A percentile compares a stretch with the other conserved stretches of the same genome.
Conservation (phyloP, 2,329 filamentous ascomycete species). For the Camillea tinctor region DNA sequence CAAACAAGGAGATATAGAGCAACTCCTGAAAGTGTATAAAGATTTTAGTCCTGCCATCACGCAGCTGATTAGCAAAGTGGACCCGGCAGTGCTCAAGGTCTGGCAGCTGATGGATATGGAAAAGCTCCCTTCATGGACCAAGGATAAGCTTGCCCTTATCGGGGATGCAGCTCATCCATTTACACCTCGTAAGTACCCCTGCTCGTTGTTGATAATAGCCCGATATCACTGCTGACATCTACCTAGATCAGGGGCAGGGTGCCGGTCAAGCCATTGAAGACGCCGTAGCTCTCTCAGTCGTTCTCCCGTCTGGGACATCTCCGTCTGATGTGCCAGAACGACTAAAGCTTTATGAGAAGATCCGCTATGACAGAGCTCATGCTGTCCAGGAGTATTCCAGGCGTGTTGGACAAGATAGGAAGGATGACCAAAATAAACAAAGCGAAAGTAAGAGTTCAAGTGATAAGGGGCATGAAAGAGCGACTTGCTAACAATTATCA, state of each 20-base stretch:
- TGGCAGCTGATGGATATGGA: slow-evolving; percentile 65
- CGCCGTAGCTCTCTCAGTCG: slow-evolving; percentile 54
- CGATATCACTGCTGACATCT: slow-evolving; percentile 7
- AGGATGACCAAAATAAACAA: slow-evolving; percentile 26
- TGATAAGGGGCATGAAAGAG: background rate
- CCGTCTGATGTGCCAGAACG: slow-evolving; percentile 50
- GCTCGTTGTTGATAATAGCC: background rate
- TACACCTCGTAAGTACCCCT: slow-evolving; percentile 49
- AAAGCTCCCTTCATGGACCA: slow-evolving; percentile 53
- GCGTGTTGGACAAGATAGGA: slow-evolving; percentile 47
- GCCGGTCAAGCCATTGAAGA: slow-evolving; percentile 67
- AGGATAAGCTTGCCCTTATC: slow-evolving; percentile 53
- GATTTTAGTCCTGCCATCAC: slow-evolving; percentile 43
- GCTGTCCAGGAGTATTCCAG: slow-evolving; percentile 58
- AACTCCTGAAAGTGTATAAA: slow-evolving; percentile 39
- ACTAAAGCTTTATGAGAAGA: slow-evolving; percentile 57
- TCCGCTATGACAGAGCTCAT: slow-evolving; percentile 56
- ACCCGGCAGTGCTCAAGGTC: slow-evolving; percentile 47
- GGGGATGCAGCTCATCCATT: slow-evolving; percentile 71
- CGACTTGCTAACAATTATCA: background rate
- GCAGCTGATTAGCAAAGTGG: slow-evolving; percentile 41
- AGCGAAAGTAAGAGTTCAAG: background rate
- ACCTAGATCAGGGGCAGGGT: slow-evolving; percentile 25
- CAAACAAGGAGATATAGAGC: slow-evolving; percentile 34
- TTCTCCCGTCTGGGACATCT: slow-evolving; percentile 49